These are phyloP conservation scores for Penicillium goetzii DNA, from an alignment of 495 filamentous ascomycete genomes.

Conservation along the genomic window DNA sequence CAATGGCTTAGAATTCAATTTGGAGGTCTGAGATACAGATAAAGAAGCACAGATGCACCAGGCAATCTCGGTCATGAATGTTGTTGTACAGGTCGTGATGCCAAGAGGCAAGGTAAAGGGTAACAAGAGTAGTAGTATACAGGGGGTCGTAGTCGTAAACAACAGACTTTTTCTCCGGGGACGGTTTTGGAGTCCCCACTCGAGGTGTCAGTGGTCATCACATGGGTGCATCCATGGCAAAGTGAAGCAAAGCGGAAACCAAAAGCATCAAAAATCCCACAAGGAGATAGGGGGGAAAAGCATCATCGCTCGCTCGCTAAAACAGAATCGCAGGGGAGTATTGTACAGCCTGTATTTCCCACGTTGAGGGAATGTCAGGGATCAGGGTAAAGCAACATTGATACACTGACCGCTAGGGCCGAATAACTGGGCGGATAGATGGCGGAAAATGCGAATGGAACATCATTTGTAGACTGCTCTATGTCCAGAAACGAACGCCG, in stretches of 20 bases:
- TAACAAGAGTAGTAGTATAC: not conserved
- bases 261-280: not conserved
- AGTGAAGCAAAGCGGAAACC: slow-evolving; percentile 17
- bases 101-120: slow-evolving; percentile 9
- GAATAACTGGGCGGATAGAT: slow-evolving; percentile 6
- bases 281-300: not conserved
- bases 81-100: slow-evolving; percentile 14
- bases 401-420: slow-evolving; percentile 12
- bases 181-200: slow-evolving; percentile 8
- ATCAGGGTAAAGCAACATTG: not conserved
- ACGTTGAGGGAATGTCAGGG: slow-evolving; percentile 15
- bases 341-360: slow-evolving; percentile 15
- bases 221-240: slow-evolving; percentile 8
- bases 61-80: not conserved
- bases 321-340: slow-evolving; percentile 4
- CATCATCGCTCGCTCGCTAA: slow-evolving; percentile 19
- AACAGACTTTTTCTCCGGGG: slow-evolving; percentile 9
- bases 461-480: slow-evolving; percentile 29
- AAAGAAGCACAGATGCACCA: not conserved
- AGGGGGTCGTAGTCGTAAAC: slow-evolving; percentile 5
- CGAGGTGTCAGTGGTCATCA: slow-evolving; percentile 15
- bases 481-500: slow-evolving; percentile 13
- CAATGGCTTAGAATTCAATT: not conserved
- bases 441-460: slow-evolving; percentile 19
- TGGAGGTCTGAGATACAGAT: not conserved